Percentiles rank a stretch among this genome's conserved stretches.
phyloP scores from a whole-genome alignment of 2,329 filamentous ascomycete genomes.

The Basipetospora sp. region DNA sequence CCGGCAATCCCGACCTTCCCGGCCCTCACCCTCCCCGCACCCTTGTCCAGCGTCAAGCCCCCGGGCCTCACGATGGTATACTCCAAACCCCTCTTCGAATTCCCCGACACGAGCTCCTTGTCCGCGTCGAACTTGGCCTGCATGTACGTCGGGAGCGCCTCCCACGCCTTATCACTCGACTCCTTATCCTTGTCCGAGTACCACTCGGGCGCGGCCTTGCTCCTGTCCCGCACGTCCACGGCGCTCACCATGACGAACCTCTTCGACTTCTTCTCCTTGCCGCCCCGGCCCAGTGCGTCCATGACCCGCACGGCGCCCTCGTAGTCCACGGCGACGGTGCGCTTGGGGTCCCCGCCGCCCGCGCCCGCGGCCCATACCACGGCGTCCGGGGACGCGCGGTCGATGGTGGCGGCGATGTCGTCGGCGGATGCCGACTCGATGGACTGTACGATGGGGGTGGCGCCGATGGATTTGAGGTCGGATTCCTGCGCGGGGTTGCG shows the following conservation, averaged over 20 bases:
- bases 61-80: slow-evolving; percentile 32
- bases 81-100: slow-evolving; percentile 21
- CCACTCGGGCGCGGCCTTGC: slow-evolving; percentile 25
- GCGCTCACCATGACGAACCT: slow-evolving; percentile 32
- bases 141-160: slow-evolving; percentile 23
- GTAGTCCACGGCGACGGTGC: slow-evolving; percentile 28
- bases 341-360: slow-evolving; percentile 17
- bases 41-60: slow-evolving; percentile 22
- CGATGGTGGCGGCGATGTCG: slow-evolving; percentile 23
- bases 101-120: slow-evolving; percentile 22
- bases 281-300: slow-evolving; percentile 25
- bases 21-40: slow-evolving; percentile 23
- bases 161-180: slow-evolving; percentile 23
- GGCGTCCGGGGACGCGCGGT: slow-evolving; percentile 16
- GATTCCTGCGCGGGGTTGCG: slow-evolving; percentile 18
- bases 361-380: slow-evolving; percentile 20
- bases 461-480: slow-evolving; percentile 24
- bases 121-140: slow-evolving; percentile 28
- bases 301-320: slow-evolving; percentile 30
- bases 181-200: slow-evolving; percentile 24
- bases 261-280: slow-evolving; percentile 17
- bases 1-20: slow-evolving; percentile 25
- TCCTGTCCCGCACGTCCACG: slow-evolving; percentile 26
- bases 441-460: slow-evolving; percentile 26
- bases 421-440: slow-evolving; percentile 23